phyloP scores from a whole-genome alignment of 352 stramenopile genomes.

The Phytophthora macrochlamydospora region DNA sequence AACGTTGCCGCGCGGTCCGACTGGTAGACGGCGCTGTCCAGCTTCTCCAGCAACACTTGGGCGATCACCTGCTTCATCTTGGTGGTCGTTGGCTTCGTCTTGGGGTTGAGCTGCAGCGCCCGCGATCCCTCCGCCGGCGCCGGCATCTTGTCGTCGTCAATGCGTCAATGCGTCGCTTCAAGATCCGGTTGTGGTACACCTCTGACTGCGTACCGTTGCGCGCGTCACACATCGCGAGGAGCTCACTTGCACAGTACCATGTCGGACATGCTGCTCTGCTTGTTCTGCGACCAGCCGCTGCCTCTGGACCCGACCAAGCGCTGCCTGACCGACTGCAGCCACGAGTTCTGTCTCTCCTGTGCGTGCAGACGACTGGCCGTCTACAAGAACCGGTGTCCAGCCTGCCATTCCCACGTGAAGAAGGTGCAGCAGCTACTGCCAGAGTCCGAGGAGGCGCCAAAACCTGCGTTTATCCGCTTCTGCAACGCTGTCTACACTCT shows the following conservation, averaged over 20 bases:
- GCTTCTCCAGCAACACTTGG: slow-evolving; percentile 70
- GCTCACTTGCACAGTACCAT: background rate
- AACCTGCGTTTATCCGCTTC: slow-evolving; percentile 73
- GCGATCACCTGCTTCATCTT: slow-evolving; percentile 84
- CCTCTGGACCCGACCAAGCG: slow-evolving; percentile 38
- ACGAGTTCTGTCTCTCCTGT: slow-evolving; percentile 83
- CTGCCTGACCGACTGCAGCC: slow-evolving; percentile 77
- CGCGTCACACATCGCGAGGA: too few species aligned
- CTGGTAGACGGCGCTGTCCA: slow-evolving; percentile 67
- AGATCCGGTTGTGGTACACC: slow-evolving; percentile 2
- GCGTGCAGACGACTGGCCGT: slow-evolving; percentile 56
- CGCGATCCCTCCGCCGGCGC: slow-evolving; percentile 47
- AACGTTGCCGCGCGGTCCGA: slow-evolving; percentile 74
- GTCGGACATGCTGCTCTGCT: slow-evolving; percentile 40
- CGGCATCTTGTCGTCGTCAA: slow-evolving; percentile 38
- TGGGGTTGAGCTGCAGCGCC: slow-evolving; percentile 61
- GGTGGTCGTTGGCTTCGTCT: slow-evolving; percentile 61
- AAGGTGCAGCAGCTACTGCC: slow-evolving; percentile 59
- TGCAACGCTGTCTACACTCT: slow-evolving; percentile 82
- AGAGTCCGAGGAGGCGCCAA: slow-evolving; percentile 5
- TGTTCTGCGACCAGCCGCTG: slow-evolving; percentile 60
- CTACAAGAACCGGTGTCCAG: slow-evolving; percentile 72
- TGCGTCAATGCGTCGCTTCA: slow-evolving; percentile 16
- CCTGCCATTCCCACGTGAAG: slow-evolving; percentile 64
- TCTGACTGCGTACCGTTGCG: too few species aligned